Conservation (phyloP, 768 basidiomycete species). For the Vararia minispora region DNA sequence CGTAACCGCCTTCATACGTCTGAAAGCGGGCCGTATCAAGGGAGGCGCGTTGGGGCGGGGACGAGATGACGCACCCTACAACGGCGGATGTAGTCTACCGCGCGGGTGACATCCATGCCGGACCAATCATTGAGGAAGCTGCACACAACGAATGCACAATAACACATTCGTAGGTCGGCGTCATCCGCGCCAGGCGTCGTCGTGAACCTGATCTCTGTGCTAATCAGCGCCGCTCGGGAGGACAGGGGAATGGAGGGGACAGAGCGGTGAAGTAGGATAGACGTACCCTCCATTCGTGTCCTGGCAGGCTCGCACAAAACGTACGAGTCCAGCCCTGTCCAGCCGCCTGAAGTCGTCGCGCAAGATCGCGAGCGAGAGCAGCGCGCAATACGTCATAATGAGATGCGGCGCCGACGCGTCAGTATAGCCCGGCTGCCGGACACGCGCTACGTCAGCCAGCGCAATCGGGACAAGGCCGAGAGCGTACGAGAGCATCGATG, state of each 20-base stretch:
- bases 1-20: constrained; percentile 93
- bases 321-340: constrained; percentile 54
- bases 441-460: constrained; percentile 5
- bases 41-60: neutral
- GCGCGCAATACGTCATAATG: constrained; percentile 89
- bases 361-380: constrained; percentile 74
- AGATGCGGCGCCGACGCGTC: constrained; percentile 68
- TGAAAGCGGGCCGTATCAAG: constrained; percentile 20
- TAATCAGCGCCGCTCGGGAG: too few relatives aligned
- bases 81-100: constrained; percentile 49
- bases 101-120: constrained; percentile 48
- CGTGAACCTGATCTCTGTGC: constrained; percentile 42
- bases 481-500: neutral
- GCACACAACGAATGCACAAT: constrained; percentile 80
- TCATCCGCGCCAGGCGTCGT: constrained; percentile 59
- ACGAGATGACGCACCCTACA: constrained; percentile 50
- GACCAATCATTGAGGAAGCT: constrained; percentile 75
- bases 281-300: constrained; percentile 72
- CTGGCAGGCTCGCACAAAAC: constrained; percentile 65
- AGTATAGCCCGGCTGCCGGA: constrained; percentile 25
- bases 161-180: constrained; percentile 72
- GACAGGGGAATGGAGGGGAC: too few relatives aligned
- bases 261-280: constrained; percentile 5
- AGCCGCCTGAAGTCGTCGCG: constrained; percentile 74
- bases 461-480: neutral